A percentile compares a stretch with the other conserved stretches of the same genome.
phyloP scores from a whole-genome alignment of 306 rosid genomes.

The Citrullus amarus region DNA sequence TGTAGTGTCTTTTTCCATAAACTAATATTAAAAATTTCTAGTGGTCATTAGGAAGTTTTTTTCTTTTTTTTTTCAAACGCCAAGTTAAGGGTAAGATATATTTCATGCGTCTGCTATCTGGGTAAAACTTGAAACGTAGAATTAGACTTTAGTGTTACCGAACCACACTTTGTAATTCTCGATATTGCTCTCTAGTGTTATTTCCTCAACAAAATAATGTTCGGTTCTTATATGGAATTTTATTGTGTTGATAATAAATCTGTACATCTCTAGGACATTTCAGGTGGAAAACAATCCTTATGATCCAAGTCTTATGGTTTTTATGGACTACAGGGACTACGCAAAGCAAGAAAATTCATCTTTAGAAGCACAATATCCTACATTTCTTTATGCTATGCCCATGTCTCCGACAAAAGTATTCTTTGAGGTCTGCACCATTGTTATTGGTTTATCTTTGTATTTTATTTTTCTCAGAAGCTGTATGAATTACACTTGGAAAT shows the following conservation, averaged over 20 bases:
- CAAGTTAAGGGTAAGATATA: background rate
- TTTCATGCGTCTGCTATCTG: background rate
- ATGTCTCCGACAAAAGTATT: slow-evolving; percentile 80
- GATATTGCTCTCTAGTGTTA: background rate
- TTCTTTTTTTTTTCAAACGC: background rate
- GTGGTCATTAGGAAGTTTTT: background rate
- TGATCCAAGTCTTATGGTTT: slow-evolving; percentile 90
- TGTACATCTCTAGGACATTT: slow-evolving; percentile 14
- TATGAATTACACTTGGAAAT: slow-evolving; percentile 9
- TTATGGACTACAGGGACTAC: slow-evolving; percentile 97
- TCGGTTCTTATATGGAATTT: background rate
- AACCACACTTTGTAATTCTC: background rate
- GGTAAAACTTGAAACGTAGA: background rate
- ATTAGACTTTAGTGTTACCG: background rate
- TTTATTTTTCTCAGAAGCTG: slow-evolving; percentile 8
- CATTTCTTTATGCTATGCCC: slow-evolving; percentile 96
- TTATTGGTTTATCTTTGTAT: slow-evolving; percentile 1
- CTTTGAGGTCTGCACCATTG: slow-evolving; percentile 64
- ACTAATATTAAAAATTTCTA: background rate
- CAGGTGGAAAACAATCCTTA: slow-evolving; percentile 92
- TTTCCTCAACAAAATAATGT: background rate
- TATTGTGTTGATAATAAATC: background rate
- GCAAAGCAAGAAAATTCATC: slow-evolving; percentile 40
- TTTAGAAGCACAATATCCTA: slow-evolving; percentile 65
- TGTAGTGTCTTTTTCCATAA: background rate